Conservation (phyloP, 345 rosid species). For the Nasturtium officinale region DNA sequence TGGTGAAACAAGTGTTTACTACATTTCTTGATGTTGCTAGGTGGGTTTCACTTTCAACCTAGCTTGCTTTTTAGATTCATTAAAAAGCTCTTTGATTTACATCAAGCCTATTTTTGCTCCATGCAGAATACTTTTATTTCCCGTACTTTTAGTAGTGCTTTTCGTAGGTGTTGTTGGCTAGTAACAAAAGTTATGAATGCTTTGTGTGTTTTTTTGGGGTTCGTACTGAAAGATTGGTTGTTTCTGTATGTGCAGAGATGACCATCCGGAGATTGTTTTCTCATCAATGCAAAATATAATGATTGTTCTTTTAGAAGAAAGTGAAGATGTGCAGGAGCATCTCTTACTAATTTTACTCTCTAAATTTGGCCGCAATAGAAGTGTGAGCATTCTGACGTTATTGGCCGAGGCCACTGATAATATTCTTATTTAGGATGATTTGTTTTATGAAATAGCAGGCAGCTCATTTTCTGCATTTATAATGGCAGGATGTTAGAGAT, state of each 20-base stretch:
- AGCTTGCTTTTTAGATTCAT: conserved; percentile 9
- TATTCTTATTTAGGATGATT: not conserved
- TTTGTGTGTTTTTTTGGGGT: not conserved
- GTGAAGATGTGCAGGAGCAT: conserved; percentile 87
- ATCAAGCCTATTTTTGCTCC: conserved; percentile 5
- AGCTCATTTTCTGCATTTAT: conserved; percentile 39
- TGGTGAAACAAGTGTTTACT: conserved; percentile 85
- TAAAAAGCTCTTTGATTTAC: not conserved
- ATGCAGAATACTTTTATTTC: not conserved
- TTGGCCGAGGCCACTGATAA: conserved; percentile 4
- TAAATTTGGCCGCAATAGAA: conserved; percentile 70
- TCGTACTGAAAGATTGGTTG: conserved; percentile 9
- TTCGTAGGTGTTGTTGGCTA: not conserved
- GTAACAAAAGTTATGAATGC: conserved; percentile 12
- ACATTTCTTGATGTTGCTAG: conserved; percentile 89
- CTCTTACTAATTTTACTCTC: conserved; percentile 71
- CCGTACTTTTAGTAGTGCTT: not conserved
- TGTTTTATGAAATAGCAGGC: conserved; percentile 20
- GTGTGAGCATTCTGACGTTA: conserved; percentile 53
- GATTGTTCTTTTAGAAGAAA: conserved; percentile 84
- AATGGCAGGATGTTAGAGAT: conserved; percentile 59
- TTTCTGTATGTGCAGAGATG: conserved; percentile 68
- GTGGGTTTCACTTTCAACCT: conserved; percentile 51
- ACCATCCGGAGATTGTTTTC: conserved; percentile 84
- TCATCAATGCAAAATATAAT: conserved; percentile 91